These are phyloP conservation scores for Phaseolus lunatus DNA, from an alignment of 306 rosid species.

Conservation along the genomic window DNA sequence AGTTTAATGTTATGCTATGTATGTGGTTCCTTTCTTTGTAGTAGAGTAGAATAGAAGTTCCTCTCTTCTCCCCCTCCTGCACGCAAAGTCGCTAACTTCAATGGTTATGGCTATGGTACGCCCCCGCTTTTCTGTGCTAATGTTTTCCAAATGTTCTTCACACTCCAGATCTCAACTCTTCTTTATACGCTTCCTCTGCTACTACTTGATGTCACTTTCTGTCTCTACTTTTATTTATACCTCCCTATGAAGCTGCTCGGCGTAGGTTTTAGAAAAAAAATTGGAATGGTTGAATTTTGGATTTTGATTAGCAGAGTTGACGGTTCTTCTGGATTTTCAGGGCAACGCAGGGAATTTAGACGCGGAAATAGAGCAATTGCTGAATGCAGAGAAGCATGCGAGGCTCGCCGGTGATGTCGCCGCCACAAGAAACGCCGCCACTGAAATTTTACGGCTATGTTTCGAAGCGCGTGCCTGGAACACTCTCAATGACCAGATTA, in stretches of 20 bases:
- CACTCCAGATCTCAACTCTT: constrained; percentile 30
- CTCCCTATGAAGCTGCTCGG: background rate
- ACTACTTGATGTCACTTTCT: background rate
- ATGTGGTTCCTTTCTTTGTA: background rate
- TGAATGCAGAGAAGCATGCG: constrained; percentile 85
- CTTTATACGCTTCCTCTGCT: background rate
- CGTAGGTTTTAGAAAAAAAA: background rate
- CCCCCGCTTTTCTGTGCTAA: background rate
- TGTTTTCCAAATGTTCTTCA: background rate
- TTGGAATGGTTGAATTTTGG: background rate
- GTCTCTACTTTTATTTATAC: background rate
- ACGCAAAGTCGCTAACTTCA: constrained; percentile 1
- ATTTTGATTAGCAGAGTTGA: background rate
- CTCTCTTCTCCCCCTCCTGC: constrained; percentile 15
- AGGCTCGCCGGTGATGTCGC: constrained; percentile 77
- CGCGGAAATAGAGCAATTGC: constrained; percentile 64
- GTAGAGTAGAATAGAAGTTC: background rate
- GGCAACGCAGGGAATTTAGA: constrained; percentile 68
- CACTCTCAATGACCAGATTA: constrained; percentile 85
- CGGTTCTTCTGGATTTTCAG: constrained; percentile 47
- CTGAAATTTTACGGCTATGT: constrained; percentile 77
- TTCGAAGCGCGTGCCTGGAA: constrained; percentile 85
- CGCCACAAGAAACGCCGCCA: constrained; percentile 83
- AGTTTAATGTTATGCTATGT: background rate
- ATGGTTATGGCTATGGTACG: constrained; percentile 34